A percentile compares a stretch with the other conserved stretches of the same genome.
These are phyloP conservation scores for Ophiostoma sp. DNA, from an alignment of 2,329 filamentous ascomycete species.

Conservation along the genomic window DNA sequence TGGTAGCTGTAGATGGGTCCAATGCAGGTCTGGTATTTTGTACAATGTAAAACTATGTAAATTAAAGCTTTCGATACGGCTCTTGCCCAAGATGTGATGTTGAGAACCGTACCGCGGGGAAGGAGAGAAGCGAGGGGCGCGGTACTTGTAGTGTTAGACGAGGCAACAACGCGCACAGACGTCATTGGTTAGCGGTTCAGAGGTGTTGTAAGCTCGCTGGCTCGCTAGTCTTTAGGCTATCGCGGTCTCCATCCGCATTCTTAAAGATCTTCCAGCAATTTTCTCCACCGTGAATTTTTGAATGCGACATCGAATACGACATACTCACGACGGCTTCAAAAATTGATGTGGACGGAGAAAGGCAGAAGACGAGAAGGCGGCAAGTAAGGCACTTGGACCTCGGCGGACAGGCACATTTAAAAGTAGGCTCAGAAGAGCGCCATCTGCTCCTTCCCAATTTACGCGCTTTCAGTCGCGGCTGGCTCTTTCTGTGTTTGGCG, in stretches of 20 bases:
- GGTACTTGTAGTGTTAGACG: neutral
- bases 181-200: slow-evolving; percentile 1
- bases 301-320: neutral
- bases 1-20: neutral
- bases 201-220: slow-evolving; percentile 5
- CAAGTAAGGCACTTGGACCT: neutral
- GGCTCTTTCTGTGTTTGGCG: slow-evolving; percentile 9
- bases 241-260: neutral
- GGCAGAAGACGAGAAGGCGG: neutral
- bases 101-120: neutral
- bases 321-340: neutral
- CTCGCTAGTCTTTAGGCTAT: neutral
- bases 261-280: neutral
- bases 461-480: neutral
- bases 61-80: neutral
- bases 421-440: neutral
- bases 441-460: slow-evolving; percentile 7
- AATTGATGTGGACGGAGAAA: neutral
- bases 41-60: neutral
- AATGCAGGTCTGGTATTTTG: neutral
- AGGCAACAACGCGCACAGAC: slow-evolving; percentile 1
- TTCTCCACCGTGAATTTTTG: slow-evolving; percentile 8
- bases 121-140: slow-evolving; percentile 16
- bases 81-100: neutral
- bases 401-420: neutral